Evolutionary conservation across 306 rosid genomes (phyloP), one percentile per base, ranked within the genome.

Genomic region (Canavalia gladiata): DNA sequence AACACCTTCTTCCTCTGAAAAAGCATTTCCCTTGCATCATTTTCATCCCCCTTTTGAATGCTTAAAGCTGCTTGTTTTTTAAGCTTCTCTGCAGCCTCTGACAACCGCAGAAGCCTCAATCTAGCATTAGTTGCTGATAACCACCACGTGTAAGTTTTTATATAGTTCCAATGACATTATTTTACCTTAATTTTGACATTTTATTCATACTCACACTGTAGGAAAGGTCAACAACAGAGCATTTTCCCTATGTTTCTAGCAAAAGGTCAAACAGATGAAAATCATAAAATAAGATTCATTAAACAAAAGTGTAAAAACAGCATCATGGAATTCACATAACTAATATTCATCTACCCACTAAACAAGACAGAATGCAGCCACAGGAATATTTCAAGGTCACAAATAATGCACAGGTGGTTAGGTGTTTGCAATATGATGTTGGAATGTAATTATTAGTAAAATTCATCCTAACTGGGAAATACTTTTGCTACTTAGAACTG

Each of bases 71-170:
- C 99, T 85, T 93, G 97, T 65, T 87, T 88, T 81, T 84, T 82
- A 68, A 95, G 93, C 78, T 95, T 93, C 87, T 95, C 97, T n/a
- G 99, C 99, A 45, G 98, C 92, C 82, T 93, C 98, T 41, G 99
- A 93, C 81, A 95, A 86, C 13, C 98, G 90, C 75, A 93, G 72
- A 49, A 95, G 91, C 87, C 97, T 93, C 75, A 81, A 56, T 76
- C 99, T 91, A 56, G 98, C 97, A 88, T 78, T 93, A 75, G 86
- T 91, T 54, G 98, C 99, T 95, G 85, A 74, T 69, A 88, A 73
- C 63, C 79, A 74, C 57, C 82, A 82, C 46, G 30, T 10, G 55
- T 8, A 43, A 84, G 64, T 35, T 79, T 78, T 55, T 37, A 77
- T 55, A 71, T 68, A 50, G 4, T 55, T 74, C 62, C 60, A 62